Conservation (phyloP, 805 yeast genomes). For the Candida sithepensis region DNA sequence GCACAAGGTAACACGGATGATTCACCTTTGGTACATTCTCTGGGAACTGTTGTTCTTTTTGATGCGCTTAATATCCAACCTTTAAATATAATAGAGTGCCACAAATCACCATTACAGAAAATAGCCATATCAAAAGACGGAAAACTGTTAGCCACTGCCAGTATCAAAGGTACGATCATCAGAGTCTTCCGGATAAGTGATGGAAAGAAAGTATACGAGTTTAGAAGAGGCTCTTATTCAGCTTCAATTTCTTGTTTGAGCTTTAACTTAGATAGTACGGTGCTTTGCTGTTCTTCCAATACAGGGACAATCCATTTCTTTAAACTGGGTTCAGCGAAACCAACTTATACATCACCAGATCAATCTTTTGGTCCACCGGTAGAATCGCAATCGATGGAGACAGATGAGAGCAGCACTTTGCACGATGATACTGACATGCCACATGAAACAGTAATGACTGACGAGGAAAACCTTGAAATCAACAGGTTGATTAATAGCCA, state of each 20-base stretch:
- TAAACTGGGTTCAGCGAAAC: slow-evolving; percentile 17
- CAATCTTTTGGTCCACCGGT: background rate
- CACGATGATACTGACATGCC: slow-evolving; percentile 15
- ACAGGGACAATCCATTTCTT: slow-evolving; percentile 93
- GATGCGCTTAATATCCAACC: slow-evolving; percentile 76
- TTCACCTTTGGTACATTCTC: slow-evolving; percentile 2
- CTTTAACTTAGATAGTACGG: slow-evolving; percentile 66
- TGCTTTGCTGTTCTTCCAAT: slow-evolving; percentile 79
- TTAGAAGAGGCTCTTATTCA: slow-evolving; percentile 82
- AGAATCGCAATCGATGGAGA: background rate
- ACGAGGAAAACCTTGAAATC: slow-evolving; percentile 26
- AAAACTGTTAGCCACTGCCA: slow-evolving; percentile 78
- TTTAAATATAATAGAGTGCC: slow-evolving; percentile 79
- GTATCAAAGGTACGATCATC: slow-evolving; percentile 85
- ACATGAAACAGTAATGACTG: slow-evolving; percentile 21
- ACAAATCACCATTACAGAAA: slow-evolving; percentile 69
- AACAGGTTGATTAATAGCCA: slow-evolving; percentile 27
- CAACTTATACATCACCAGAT: background rate
- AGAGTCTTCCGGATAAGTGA: slow-evolving; percentile 71
- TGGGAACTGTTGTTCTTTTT: slow-evolving; percentile 75
- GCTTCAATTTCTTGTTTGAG: slow-evolving; percentile 73
- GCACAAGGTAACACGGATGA: background rate
- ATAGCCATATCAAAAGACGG: slow-evolving; percentile 74
- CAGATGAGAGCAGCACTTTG: background rate
- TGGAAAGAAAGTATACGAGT: slow-evolving; percentile 64